These are phyloP conservation scores for Aspergillus sp. DNA, from an alignment of 2,329 filamentous ascomycete genomes.

Conservation along the genomic window DNA sequence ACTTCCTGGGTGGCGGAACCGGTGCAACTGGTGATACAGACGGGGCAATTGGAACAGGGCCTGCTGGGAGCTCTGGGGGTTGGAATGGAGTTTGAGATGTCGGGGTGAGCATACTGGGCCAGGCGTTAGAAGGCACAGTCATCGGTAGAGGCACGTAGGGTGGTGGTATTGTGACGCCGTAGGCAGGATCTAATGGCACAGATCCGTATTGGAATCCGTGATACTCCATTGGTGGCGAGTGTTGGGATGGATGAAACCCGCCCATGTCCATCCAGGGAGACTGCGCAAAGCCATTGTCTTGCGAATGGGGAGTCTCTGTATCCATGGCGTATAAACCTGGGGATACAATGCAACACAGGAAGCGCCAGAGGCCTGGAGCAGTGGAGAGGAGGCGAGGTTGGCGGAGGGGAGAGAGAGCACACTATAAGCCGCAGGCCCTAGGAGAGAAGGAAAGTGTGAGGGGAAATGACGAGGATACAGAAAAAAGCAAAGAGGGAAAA, in stretches of 20 bases:
- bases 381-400: constrained; percentile 28
- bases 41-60: constrained; percentile 54
- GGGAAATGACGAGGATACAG: constrained; percentile 3
- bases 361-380: not conserved
- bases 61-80: constrained; percentile 62
- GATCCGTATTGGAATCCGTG: constrained; percentile 63
- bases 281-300: constrained; percentile 45
- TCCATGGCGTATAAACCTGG: constrained; percentile 38
- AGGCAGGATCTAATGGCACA: constrained; percentile 58
- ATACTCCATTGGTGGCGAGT: constrained; percentile 71
- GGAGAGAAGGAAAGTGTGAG: constrained; percentile 7
- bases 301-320: constrained; percentile 44
- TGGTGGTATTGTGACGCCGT: constrained; percentile 57
- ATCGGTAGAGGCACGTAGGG: constrained; percentile 63
- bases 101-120: constrained; percentile 76
- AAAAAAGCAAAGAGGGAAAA: constrained; percentile 14
- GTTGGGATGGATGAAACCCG: constrained; percentile 54
- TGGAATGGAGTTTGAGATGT: constrained; percentile 61
- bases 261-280: constrained; percentile 49
- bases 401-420: not conserved
- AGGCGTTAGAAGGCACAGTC: constrained; percentile 67
- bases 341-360: not conserved
- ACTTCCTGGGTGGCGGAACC: constrained; percentile 18
- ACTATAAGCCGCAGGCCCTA: constrained; percentile 9
- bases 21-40: constrained; percentile 55